Percentiles rank a stretch among this genome's conserved stretches.
phyloP scores from a whole-genome alignment of 2,329 filamentous ascomycete species.

The Trichoderma semiorbis region DNA sequence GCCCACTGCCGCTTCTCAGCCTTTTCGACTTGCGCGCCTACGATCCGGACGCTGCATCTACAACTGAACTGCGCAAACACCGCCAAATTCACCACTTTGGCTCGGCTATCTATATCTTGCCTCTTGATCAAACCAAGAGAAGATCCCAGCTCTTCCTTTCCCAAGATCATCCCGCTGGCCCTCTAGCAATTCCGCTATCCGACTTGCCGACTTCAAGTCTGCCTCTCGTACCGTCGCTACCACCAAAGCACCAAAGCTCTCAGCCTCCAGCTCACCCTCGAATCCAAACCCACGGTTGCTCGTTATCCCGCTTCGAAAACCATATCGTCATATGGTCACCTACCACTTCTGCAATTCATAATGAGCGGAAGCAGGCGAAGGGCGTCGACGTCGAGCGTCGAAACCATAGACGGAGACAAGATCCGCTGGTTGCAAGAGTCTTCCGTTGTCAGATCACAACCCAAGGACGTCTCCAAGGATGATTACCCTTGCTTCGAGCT shows the following conservation, averaged over 20 bases:
- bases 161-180: background rate
- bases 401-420: slow-evolving; percentile 39
- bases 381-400: slow-evolving; percentile 44
- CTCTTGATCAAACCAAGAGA: background rate
- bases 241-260: background rate
- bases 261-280: background rate
- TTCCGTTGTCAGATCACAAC: slow-evolving; percentile 31
- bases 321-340: background rate
- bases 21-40: background rate
- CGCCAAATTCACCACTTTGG: background rate
- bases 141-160: background rate
- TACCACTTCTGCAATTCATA: background rate
- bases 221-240: background rate
- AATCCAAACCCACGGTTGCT: background rate
- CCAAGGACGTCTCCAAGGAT: slow-evolving; percentile 36
- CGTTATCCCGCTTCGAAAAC: background rate
- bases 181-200: background rate
- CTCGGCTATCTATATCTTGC: background rate
- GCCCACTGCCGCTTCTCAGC: background rate
- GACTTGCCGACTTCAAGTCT: background rate
- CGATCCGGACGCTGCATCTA: background rate
- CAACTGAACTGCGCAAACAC: background rate
- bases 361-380: slow-evolving; percentile 35
- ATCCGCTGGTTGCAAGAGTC: slow-evolving; percentile 35
- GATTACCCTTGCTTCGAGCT: slow-evolving; percentile 62